phyloP scores from a whole-genome alignment of 345 rosid genomes.

The Pseudoturritis turrita region DNA sequence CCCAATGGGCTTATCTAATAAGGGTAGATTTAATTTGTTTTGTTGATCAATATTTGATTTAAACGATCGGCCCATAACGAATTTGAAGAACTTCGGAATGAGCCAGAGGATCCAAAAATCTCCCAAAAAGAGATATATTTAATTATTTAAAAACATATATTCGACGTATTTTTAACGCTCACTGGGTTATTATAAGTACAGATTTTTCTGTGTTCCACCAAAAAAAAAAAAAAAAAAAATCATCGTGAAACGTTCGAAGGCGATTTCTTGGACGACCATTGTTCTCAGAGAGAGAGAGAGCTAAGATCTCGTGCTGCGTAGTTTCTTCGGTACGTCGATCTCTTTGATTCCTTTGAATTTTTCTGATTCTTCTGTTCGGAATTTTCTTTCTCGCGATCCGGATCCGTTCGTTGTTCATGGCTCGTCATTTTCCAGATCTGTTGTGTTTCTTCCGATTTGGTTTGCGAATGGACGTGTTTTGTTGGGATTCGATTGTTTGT shows the following conservation, averaged over 20 bases:
- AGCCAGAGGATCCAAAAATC: neutral
- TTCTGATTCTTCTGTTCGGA: neutral
- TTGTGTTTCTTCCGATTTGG: neutral
- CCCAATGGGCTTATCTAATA: neutral
- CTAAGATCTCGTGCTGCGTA: slow-evolving; percentile 22
- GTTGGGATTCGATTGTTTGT: slow-evolving; percentile 5
- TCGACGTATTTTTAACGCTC: slow-evolving; percentile 36
- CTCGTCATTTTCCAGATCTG: slow-evolving; percentile 21
- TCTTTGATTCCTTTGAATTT: neutral
- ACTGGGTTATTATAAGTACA: slow-evolving; percentile 5
- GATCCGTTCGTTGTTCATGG: neutral
- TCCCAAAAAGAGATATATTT: neutral
- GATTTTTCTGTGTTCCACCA: neutral
- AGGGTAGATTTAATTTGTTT: neutral
- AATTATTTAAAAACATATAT: slow-evolving; percentile 3
- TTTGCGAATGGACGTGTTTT: neutral
- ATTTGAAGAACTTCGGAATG: neutral
- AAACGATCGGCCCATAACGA: slow-evolving; percentile 3
- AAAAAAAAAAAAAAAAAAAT: neutral
- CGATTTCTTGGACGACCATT: slow-evolving; percentile 18
- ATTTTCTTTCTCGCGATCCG: neutral
- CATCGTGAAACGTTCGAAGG: slow-evolving; percentile 18
- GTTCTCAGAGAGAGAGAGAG: slow-evolving; percentile 1
- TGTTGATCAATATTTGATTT: no score
- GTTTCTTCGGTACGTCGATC: slow-evolving; percentile 12